Conservation (phyloP, 257 asterid species). For the Solanum clarkiae region DNA sequence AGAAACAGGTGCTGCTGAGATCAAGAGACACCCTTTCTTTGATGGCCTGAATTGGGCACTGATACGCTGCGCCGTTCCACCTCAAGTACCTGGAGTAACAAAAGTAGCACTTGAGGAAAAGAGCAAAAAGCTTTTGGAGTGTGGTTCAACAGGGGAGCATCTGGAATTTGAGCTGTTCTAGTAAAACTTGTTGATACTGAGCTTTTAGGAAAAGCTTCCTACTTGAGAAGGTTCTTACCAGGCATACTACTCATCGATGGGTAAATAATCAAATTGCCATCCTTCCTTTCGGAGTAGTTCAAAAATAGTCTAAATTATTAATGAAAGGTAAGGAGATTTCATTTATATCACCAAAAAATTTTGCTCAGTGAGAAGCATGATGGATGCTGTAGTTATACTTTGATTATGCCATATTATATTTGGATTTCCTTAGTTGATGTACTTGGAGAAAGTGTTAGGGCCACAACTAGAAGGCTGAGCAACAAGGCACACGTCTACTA, state of each 20-base stretch:
- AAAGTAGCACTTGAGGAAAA: slow-evolving; percentile 9
- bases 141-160: not conserved
- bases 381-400: not conserved
- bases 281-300: too few species aligned
- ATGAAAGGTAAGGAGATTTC: not conserved
- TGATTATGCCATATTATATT: not conserved
- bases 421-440: not conserved
- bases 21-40: slow-evolving; percentile 55
- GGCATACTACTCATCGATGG: too few species aligned
- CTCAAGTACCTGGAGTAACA: slow-evolving; percentile 35
- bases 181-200: not conserved
- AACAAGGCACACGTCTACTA: not conserved
- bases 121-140: slow-evolving; percentile 2
- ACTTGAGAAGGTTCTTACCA: too few species aligned
- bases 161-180: slow-evolving; percentile 1
- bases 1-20: slow-evolving; percentile 66
- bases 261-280: too few species aligned
- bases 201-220: too few species aligned
- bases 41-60: slow-evolving; percentile 62
- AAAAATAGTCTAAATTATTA: not conserved
- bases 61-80: slow-evolving; percentile 56
- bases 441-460: not conserved
- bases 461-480: not conserved
- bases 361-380: not conserved
- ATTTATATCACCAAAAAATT: not conserved